These are phyloP conservation scores for Xylariaceae sp. DNA, from an alignment of 2,329 filamentous ascomycete species.

Conservation along the genomic window DNA sequence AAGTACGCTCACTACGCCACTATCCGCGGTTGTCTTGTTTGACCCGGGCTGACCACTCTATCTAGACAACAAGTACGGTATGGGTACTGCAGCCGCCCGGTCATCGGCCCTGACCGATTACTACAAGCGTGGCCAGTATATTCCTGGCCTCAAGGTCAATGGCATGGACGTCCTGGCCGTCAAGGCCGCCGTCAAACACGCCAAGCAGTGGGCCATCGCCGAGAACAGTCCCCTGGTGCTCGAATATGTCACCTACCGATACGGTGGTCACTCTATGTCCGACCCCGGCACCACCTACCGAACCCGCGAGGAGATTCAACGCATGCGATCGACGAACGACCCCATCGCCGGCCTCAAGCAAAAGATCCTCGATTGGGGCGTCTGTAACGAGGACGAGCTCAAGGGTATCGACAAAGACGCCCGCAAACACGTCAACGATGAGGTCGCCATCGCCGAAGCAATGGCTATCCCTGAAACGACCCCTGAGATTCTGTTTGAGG, in stretches of 20 bases:
- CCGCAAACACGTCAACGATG: slow-evolving; percentile 75
- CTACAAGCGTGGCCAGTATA: slow-evolving; percentile 99
- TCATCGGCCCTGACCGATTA: slow-evolving; percentile 97
- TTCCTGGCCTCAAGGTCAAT: slow-evolving; percentile 98
- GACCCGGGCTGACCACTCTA: slow-evolving; percentile 27
- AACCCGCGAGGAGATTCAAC: slow-evolving; percentile 98
- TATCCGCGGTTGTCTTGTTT: neutral
- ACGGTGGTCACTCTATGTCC: slow-evolving; percentile 99
- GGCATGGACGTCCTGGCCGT: slow-evolving; percentile 98
- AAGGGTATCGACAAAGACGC: slow-evolving; percentile 96
- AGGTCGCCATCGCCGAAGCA: slow-evolving; percentile 85
- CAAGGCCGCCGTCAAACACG: slow-evolving; percentile 92
- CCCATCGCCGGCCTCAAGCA: slow-evolving; percentile 97
- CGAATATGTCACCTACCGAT: slow-evolving; percentile 99
- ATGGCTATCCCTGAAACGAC: slow-evolving; percentile 78
- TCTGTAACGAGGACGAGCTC: slow-evolving; percentile 89
- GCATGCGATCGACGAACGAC: slow-evolving; percentile 98
- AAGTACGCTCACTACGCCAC: slow-evolving; percentile 60
- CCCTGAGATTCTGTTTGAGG: slow-evolving; percentile 84
- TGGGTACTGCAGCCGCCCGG: slow-evolving; percentile 94
- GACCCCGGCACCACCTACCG: slow-evolving; percentile 99
- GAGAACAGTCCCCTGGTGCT: slow-evolving; percentile 93
- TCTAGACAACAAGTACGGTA: slow-evolving; percentile 99
- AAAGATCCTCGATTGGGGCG: slow-evolving; percentile 94
- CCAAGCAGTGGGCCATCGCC: slow-evolving; percentile 76